Evolutionary conservation across 2,329 filamentous ascomycete species (phyloP).

Genomic region (Calcarisporium arbuscula): DNA sequence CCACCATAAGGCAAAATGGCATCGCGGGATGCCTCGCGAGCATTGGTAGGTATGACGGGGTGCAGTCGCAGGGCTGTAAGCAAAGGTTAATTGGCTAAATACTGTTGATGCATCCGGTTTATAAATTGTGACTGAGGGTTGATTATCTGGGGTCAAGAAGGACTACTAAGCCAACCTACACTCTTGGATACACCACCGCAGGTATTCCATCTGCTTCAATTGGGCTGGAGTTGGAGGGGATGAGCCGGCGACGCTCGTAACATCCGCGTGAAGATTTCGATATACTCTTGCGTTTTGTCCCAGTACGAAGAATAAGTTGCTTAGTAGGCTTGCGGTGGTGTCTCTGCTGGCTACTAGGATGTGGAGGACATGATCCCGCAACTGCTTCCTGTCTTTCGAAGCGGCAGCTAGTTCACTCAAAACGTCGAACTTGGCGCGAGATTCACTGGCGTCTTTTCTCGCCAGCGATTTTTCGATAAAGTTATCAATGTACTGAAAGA

Average conservation of each 20-base stretch:
- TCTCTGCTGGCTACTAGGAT: slow-evolving; percentile 39
- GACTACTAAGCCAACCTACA: slow-evolving; percentile 34
- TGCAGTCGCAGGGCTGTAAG: slow-evolving; percentile 41
- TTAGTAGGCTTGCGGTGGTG: slow-evolving; percentile 38
- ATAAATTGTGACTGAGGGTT: too few relatives aligned
- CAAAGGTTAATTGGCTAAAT: too few relatives aligned
- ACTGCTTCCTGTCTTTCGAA: slow-evolving; percentile 32
- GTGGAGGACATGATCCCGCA: slow-evolving; percentile 36
- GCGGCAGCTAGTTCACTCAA: slow-evolving; percentile 43
- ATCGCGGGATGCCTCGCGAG: slow-evolving; percentile 29
- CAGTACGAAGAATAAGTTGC: slow-evolving; percentile 37
- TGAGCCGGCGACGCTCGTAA: slow-evolving; percentile 23
- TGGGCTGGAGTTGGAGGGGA: slow-evolving; percentile 38
- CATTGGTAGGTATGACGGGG: slow-evolving; percentile 43
- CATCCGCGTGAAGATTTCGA: slow-evolving; percentile 37
- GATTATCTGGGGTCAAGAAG: not conserved
- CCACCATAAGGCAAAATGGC: slow-evolving; percentile 47
- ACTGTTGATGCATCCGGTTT: too few relatives aligned
- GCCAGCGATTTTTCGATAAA: slow-evolving; percentile 34
- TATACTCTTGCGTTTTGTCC: slow-evolving; percentile 34
- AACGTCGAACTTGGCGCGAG: slow-evolving; percentile 34
- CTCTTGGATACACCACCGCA: slow-evolving; percentile 52
- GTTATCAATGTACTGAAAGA: slow-evolving; percentile 33
- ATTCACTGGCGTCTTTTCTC: slow-evolving; percentile 9
- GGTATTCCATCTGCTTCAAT: slow-evolving; percentile 46